These are phyloP conservation scores for Mixia osmundae DNA, from an alignment of 1,284 basidiomycete genomes.

Conservation along the genomic window DNA sequence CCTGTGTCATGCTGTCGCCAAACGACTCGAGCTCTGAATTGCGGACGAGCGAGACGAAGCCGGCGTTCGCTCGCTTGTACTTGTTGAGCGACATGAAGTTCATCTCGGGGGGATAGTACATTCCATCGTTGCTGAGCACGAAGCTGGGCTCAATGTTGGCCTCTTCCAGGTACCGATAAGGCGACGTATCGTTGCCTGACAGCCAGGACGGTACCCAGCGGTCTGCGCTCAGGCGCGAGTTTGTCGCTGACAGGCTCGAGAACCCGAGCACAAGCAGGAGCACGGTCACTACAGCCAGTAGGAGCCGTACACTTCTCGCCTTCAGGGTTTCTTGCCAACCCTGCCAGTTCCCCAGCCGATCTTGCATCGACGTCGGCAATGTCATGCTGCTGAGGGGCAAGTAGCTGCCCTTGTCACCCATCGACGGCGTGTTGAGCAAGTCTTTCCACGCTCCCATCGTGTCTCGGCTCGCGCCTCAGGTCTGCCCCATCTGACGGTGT, in stretches of 20 bases:
- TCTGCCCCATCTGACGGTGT: too few relatives aligned
- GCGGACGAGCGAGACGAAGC: constrained; percentile 61
- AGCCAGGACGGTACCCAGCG: too few relatives aligned
- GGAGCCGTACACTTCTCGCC: not conserved
- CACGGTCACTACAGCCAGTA: not conserved
- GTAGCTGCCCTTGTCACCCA: not conserved
- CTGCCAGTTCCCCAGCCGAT: too few relatives aligned
- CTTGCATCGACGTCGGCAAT: not conserved
- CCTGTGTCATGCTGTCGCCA: constrained; percentile 22
- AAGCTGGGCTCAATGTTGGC: not conserved
- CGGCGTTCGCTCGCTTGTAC: constrained; percentile 41
- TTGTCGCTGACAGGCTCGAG: too few relatives aligned
- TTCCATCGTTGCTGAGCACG: not conserved
- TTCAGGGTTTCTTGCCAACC: too few relatives aligned
- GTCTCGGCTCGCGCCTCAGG: too few relatives aligned
- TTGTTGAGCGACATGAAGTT: not conserved
- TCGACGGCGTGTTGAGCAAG: not conserved
- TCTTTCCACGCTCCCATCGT: constrained; percentile 1
- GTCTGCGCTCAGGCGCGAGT: too few relatives aligned
- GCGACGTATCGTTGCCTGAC: too few relatives aligned
- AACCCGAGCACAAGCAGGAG: not conserved
- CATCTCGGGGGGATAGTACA: constrained; percentile 2
- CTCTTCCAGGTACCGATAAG: not conserved
- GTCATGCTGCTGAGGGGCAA: not conserved
- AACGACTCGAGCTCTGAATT: constrained; percentile 55